phyloP scores from a whole-genome alignment of 2,329 filamentous ascomycete species.

The Cladosporium phlei region DNA sequence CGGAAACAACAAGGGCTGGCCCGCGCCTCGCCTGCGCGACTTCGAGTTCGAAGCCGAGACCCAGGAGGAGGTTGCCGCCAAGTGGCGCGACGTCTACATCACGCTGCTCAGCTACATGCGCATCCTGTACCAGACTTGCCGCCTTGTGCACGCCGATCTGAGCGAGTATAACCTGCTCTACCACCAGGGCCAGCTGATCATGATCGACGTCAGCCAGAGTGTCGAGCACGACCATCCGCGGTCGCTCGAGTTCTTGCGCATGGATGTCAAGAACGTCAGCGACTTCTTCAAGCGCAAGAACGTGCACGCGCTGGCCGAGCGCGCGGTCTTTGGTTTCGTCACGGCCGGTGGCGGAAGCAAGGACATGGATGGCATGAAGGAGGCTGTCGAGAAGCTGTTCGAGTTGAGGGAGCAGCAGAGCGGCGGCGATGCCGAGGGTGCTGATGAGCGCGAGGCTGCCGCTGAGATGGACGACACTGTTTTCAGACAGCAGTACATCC shows the following conservation, averaged over 20 bases:
- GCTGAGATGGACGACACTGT: conserved; percentile 79
- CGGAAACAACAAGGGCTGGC: conserved; percentile 78
- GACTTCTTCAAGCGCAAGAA: conserved; percentile 88
- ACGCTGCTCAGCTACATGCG: conserved; percentile 87
- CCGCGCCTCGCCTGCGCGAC: conserved; percentile 84
- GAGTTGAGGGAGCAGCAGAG: conserved; percentile 45
- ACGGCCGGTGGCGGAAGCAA: conserved; percentile 57
- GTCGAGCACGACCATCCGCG: conserved; percentile 95
- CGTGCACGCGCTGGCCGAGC: conserved; percentile 75
- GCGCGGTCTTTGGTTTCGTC: conserved; percentile 79
- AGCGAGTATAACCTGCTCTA: conserved; percentile 98
- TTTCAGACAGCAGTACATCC: conserved; percentile 94
- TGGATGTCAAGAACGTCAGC: conserved; percentile 96
- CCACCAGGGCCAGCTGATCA: conserved; percentile 73
- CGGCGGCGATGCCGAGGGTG: conserved; percentile 46
- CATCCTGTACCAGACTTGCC: conserved; percentile 85
- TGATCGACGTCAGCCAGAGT: conserved; percentile 96
- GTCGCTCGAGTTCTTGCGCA: conserved; percentile 86
- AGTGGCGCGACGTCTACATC: conserved; percentile 75
- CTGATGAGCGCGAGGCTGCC: too few species aligned
- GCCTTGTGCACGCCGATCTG: conserved; percentile 89
- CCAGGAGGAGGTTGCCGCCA: conserved; percentile 56
- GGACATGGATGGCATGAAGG: conserved; percentile 55
- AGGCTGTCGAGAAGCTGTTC: conserved; percentile 64
- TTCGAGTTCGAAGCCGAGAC: conserved; percentile 62